These are phyloP conservation scores for Solanum aculeatissimum DNA, from an alignment of 305 asterid species.

Conservation along the genomic window DNA sequence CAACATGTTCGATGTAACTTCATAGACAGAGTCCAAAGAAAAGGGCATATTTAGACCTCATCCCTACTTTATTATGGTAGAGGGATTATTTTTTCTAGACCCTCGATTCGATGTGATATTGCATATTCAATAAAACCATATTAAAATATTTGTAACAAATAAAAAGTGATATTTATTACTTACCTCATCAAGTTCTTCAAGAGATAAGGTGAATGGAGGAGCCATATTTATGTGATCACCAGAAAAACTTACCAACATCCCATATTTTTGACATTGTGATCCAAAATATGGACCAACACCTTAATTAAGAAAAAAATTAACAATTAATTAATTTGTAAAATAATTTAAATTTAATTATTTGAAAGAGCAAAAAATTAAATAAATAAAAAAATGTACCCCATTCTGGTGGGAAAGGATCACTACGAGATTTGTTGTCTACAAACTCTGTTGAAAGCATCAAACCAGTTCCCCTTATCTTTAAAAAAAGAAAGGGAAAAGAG, in stretches of 20 bases:
- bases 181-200: slow-evolving; percentile 51
- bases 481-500: background rate
- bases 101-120: background rate
- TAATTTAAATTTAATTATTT: background rate
- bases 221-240: slow-evolving; percentile 84
- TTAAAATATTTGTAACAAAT: background rate
- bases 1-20: background rate
- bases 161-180: background rate
- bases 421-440: slow-evolving; percentile 70
- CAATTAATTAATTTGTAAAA: background rate
- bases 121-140: background rate
- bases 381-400: slow-evolving; percentile 62
- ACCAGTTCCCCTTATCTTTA: slow-evolving; percentile 82
- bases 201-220: slow-evolving; percentile 64
- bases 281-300: slow-evolving; percentile 60
- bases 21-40: background rate
- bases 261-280: slow-evolving; percentile 58
- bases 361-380: background rate
- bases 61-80: background rate
- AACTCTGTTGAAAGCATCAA: slow-evolving; percentile 75
- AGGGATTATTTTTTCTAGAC: background rate
- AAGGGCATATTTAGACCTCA: background rate
- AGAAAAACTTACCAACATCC: slow-evolving; percentile 69
- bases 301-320: background rate
- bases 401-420: slow-evolving; percentile 66